Evolutionary conservation across 768 basidiomycete genomes (phyloP), one percentile per base, ranked within the genome.

Genomic region (Infundibulicybe gibba): DNA sequence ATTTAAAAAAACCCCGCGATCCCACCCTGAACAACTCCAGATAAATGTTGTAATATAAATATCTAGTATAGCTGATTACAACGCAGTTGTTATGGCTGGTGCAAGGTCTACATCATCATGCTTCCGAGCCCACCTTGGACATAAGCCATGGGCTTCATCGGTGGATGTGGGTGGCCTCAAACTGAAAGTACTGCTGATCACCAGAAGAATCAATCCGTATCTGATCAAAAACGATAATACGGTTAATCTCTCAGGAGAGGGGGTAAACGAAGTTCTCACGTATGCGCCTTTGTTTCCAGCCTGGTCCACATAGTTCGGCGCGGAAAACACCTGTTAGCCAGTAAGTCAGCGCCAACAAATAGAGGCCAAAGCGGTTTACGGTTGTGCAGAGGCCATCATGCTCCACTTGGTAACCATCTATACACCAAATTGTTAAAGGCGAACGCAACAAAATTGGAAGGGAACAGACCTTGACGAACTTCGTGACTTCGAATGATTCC

Each of bases 401-500:
- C 61, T 98, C 97, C 45, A 98, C 76, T 53, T 94, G 85, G 65
- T 97, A 98, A 12, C 97, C 97, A 49, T 89, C 91, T 87, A 56
- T 33, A 20, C 39, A 49, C 25, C 40, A 31, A 21, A 51, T 11
- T 20, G 46, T n/a, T 40, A 44, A 45, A 25, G 40, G 30, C 43
- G 31, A 25, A 21, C 37, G 14, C 14, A 4, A 38, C 12, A 32
- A 35, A 30, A 40, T 39, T 33, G 17, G 39, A 45, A 6, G 50
- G 30, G 31, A 12, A 63, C 77, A 49, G 55, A 84, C 87, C 81
- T 75, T 93, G 90, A 49, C 97, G 83, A 45, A 98, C 95, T 77
- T 99, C 97, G 62, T 99, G 97, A 55, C 90, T 93, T 41, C 97
- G 87, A 52, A 97, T 86, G 47, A 99, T 75, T 5, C 90, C 92